Evolutionary conservation across 257 asterid species (phyloP), one percentile per base, ranked within the genome.

Genomic region (Haberlea rhodopensis): DNA sequence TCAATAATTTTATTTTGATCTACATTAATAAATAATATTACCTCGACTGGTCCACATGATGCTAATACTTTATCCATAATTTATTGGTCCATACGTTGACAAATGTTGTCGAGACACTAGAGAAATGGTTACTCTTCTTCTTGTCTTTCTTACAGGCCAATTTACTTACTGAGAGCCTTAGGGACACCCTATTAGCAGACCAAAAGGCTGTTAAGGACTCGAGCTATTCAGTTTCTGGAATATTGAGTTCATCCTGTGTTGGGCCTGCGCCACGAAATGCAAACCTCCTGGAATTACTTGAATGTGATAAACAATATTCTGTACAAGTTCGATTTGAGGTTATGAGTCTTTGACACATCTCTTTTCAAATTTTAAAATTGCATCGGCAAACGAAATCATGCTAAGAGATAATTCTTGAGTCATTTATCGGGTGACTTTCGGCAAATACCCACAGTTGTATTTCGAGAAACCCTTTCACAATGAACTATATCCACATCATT

Each of bases 251-350:
- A 62, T 82, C 88, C 32, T 62, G 60, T 66, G 76, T 62, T 68
- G 76, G 69, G 66, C 73, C 80, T 65, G 73, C 82, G 34, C 83
- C 76, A 31, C 92, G 85, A 62, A 78, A 81, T 70, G 76, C 82
- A 48, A 78, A 80, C 76, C 91, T 92, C 53, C 72, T 71, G 81
- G 96, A 85, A 48, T 55, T 92, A 62, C 79, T 92, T 51, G 77
- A 80, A 37, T 80, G 74, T 59, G 55, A 75, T 58, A 46, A 73
- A 28, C 63, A 75, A 28, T 81, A 85, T 68, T 72, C 70, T 5
- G 68, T 86, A 82, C 78, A 87, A 62, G 82, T 87, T 89, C 69
- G 79, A 62, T 69, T 48, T 73, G 67, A 89, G 96, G 98, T 89
- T 63, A 72, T 0, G 79, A 67, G 77, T 48, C 57, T 67, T 53